Conservation (phyloP, 345 rosid genomes). For the Nasturtium officinale region DNA sequence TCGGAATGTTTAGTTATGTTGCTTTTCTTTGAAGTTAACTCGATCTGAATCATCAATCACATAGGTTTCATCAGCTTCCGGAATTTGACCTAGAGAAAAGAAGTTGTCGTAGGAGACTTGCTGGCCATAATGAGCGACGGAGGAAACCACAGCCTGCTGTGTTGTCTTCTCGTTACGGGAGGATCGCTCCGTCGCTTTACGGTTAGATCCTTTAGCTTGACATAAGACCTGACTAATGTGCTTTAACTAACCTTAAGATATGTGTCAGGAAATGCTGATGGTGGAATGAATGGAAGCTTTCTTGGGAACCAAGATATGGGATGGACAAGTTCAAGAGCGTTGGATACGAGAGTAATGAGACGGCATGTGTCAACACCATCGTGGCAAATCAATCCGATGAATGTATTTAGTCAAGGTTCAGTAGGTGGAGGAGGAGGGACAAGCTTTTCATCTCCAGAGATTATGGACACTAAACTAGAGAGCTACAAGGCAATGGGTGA, state of each 20-base stretch:
- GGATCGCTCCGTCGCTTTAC: slow-evolving; percentile 56
- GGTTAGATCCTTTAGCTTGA: slow-evolving; percentile 48
- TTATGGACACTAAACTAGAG: slow-evolving; percentile 55
- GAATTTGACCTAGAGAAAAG: slow-evolving; percentile 96
- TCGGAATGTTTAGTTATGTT: slow-evolving; percentile 11
- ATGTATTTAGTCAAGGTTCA: slow-evolving; percentile 56
- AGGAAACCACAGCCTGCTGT: slow-evolving; percentile 83
- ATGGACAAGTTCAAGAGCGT: slow-evolving; percentile 52
- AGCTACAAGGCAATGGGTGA: slow-evolving; percentile 68
- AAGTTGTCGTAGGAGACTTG: slow-evolving; percentile 93
- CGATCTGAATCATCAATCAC: not conserved
- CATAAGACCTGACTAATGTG: not conserved
- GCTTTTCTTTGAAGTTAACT: slow-evolving; percentile 37
- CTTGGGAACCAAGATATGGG: slow-evolving; percentile 35
- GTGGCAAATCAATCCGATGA: slow-evolving; percentile 48
- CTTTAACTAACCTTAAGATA: not conserved
- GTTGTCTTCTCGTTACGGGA: slow-evolving; percentile 54
- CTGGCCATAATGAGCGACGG: slow-evolving; percentile 93
- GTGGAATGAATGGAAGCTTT: slow-evolving; percentile 38
- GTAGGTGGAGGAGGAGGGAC: slow-evolving; percentile 49
- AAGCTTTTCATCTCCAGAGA: slow-evolving; percentile 55
- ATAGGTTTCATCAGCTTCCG: slow-evolving; percentile 88
- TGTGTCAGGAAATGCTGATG: slow-evolving; percentile 32
- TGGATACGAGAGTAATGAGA: slow-evolving; percentile 55
- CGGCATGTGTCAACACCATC: slow-evolving; percentile 52